phyloP scores from a whole-genome alignment of 345 rosid species.

The Psidium friedrichsthalianum region DNA sequence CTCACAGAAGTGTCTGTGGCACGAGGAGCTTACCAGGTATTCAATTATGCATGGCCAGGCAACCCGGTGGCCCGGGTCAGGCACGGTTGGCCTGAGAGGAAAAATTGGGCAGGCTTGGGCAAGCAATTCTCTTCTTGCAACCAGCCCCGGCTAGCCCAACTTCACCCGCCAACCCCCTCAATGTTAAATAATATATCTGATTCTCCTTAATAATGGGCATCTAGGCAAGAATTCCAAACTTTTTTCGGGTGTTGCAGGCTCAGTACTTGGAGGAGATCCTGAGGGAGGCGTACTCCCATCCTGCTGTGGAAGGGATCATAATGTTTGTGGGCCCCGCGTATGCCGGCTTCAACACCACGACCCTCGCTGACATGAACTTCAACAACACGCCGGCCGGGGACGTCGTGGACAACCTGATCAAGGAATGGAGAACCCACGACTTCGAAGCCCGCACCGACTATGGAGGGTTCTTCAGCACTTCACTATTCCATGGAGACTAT shows the following conservation, averaged over 20 bases:
- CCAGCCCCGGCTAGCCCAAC: neutral
- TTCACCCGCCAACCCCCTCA: neutral
- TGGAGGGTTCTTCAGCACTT: conserved; percentile 17
- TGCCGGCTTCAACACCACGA: conserved; percentile 37
- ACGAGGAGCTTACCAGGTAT: conserved; percentile 35
- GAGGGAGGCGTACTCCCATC: conserved; percentile 60
- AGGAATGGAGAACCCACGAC: conserved; percentile 29
- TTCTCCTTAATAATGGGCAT: neutral
- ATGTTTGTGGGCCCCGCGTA: conserved; percentile 49
- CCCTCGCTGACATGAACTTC: conserved; percentile 33
- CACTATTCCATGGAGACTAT: conserved; percentile 51
- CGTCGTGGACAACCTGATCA: conserved; percentile 51
- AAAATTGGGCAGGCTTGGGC: neutral
- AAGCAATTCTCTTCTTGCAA: neutral
- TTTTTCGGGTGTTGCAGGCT: conserved; percentile 9
- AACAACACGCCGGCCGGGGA: conserved; percentile 40
- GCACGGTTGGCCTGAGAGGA: neutral
- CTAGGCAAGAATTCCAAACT: too few relatives aligned
- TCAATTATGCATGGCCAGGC: neutral
- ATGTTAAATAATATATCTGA: neutral
- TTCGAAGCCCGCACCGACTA: neutral
- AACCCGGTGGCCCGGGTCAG: neutral
- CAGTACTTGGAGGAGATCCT: conserved; percentile 44
- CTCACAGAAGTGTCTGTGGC: conserved; percentile 55
- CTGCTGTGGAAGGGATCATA: conserved; percentile 58